Percentiles rank a stretch among this genome's conserved stretches.
phyloP scores from a whole-genome alignment of 2,329 filamentous ascomycete genomes.

The Trichoderma harzianum region DNA sequence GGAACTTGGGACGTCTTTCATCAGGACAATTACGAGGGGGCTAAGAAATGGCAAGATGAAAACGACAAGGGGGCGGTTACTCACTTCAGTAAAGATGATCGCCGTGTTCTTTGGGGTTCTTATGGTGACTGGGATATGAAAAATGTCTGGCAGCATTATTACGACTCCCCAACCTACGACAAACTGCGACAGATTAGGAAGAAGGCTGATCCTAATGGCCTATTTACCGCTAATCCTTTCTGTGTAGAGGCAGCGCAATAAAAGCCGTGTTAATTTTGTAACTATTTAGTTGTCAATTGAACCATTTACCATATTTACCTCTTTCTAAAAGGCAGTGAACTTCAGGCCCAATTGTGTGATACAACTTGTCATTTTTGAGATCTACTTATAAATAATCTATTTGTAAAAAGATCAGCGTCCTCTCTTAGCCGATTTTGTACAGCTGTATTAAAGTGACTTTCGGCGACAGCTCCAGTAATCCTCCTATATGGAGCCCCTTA shows the following conservation, averaged over 20 bases:
- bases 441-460: background rate
- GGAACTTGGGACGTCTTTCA: background rate
- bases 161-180: background rate
- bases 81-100: slow-evolving; percentile 3
- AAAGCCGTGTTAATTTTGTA: slow-evolving; percentile 17
- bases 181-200: background rate
- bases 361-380: background rate
- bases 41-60: background rate
- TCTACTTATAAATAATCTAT: background rate
- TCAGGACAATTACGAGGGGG: background rate
- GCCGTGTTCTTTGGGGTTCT: background rate
- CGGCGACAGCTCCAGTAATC: background rate
- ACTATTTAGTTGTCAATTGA: background rate
- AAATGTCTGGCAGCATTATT: background rate
- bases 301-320: background rate
- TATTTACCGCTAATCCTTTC: background rate
- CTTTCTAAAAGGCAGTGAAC: background rate
- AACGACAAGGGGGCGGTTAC: background rate
- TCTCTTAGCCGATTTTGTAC: background rate
- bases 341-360: background rate
- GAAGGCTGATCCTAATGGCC: background rate
- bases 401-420: background rate
- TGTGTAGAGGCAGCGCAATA: background rate
- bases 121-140: slow-evolving; percentile 1
- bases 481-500: background rate